Evolutionary conservation across 2,329 filamentous ascomycete species (phyloP).

Genomic region (Trichoderma breve): DNA sequence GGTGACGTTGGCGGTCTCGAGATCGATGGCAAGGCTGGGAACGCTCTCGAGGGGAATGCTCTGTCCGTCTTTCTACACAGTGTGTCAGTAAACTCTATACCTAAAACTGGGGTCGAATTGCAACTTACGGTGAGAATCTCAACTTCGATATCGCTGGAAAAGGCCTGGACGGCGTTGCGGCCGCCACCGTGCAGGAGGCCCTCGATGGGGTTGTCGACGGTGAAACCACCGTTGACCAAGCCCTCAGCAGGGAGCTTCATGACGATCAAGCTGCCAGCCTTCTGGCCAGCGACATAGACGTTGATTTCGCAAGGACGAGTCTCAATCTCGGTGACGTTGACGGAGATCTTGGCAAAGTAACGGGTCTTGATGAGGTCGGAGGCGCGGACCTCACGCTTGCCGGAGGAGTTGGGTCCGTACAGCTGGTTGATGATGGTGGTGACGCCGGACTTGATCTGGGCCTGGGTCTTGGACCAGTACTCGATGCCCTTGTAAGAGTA

Average conservation of each 20-base stretch:
- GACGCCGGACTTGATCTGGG: conserved; percentile 33
- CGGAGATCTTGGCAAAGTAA: conserved; percentile 36
- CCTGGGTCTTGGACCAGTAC: conserved; percentile 33
- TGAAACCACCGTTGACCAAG: conserved; percentile 34
- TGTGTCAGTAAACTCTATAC: not conserved
- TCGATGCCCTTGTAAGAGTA: conserved; percentile 41
- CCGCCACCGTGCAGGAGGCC: conserved; percentile 29
- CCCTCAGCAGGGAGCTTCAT: conserved; percentile 37
- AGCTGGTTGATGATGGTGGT: conserved; percentile 35
- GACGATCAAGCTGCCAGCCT: conserved; percentile 36
- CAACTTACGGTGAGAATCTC: conserved; percentile 35
- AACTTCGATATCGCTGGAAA: conserved; percentile 32
- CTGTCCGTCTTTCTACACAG: conserved; percentile 34
- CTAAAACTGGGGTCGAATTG: no score
- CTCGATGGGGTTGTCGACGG: conserved; percentile 64
- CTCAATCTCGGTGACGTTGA: conserved; percentile 37
- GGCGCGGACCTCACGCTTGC: not conserved
- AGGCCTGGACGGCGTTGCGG: conserved; percentile 27
- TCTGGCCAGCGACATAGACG: conserved; percentile 34
- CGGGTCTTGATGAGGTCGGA: conserved; percentile 26
- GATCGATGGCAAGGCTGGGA: conserved; percentile 38
- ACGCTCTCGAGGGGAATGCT: conserved; percentile 28
- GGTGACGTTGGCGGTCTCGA: conserved; percentile 35
- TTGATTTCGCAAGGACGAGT: conserved; percentile 34
- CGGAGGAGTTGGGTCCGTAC: conserved; percentile 26